These are phyloP conservation scores for Capniomyces stellatus DNA, from an alignment of 371 early-diverging fungal genomes.

Conservation along the genomic window DNA sequence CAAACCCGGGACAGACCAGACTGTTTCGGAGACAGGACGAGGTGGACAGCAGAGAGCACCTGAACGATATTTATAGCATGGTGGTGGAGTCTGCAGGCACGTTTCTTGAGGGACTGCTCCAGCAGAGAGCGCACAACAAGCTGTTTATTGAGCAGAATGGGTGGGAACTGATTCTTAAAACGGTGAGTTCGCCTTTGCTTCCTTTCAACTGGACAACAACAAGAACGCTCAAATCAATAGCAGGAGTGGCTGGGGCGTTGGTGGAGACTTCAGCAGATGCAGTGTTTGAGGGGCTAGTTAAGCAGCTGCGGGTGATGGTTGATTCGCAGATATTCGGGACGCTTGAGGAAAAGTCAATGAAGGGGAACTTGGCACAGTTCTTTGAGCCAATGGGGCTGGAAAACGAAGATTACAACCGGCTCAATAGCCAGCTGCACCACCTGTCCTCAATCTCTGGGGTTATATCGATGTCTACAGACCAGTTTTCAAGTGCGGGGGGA, in stretches of 20 bases:
- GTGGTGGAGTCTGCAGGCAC: conserved; percentile 27
- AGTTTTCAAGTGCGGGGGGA: background rate
- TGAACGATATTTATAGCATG: conserved; percentile 24
- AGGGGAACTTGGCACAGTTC: conserved; percentile 6
- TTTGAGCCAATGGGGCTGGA: conserved; percentile 11
- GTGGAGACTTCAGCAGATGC: conserved; percentile 19
- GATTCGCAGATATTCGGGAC: background rate
- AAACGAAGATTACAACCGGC: conserved; percentile 3
- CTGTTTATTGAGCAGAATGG: conserved; percentile 22
- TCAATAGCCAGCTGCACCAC: conserved; percentile 5
- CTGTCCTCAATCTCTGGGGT: background rate
- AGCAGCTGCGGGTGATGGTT: conserved; percentile 9
- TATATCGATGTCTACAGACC: background rate
- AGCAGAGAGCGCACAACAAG: conserved; percentile 21
- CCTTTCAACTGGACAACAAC: conserved; percentile 24
- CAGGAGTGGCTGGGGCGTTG: conserved; percentile 16
- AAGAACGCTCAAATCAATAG: conserved; percentile 20
- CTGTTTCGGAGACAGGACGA: conserved; percentile 11
- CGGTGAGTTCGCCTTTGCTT: conserved; percentile 18
- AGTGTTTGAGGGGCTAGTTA: conserved; percentile 15
- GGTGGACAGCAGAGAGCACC: conserved; percentile 8
- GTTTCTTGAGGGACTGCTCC: conserved; percentile 24
- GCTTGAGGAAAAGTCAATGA: background rate
- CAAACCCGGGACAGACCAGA: conserved; percentile 24
- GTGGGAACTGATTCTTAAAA: conserved; percentile 17